Base-by-base conservation (phyloP, 345 rosid genomes). In the Ailanthus altissimus region DNA sequence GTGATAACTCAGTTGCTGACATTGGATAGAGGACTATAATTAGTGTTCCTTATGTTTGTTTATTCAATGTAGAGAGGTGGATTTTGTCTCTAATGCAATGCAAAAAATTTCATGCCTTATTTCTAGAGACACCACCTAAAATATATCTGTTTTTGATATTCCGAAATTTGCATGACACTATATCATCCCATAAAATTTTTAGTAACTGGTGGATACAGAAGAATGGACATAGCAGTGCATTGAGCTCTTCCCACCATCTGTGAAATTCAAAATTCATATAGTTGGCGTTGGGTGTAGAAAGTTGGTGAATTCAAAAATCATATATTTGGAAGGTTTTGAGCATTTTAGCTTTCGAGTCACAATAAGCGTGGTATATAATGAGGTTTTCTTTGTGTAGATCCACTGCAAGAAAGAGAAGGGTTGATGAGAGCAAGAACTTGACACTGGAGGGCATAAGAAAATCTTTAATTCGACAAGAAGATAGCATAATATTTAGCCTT, bases 391-490 rank as follows among this genome's bases (percentile, higher is more conserved):
- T 70, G 13, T 74, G 76, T 47, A 93, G 99, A 71, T 73, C 87
- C 75, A 63, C 79, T 80, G 75, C 78, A 68, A 77, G 78, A 20
- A 85, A 83, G 88, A 67, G 67, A 66, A 80, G 94, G 81, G 88
- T 96, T 61, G 99, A 96, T 82, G 89, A 79, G 74, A 93, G 91
- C 73, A 80, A 91, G 72, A 90, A 86, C 81, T 81, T 90, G 84
- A 93, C 94, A 23, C 88, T 93, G 23, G 95, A 93, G 57, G 88
- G 90, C 21, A 88, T 96, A 59, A 84, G 98, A 67, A 84, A 68
- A 70, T 92, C 97, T 26, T 87, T 93, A 84, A 89, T 96, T 72
- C 90, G 84, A 57, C 99, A 96, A 83, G 98, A 93, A 84, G 98
- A 93, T 76, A 96, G 97, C 76, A 96, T 96, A 56, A 93, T 96